Conservation (phyloP, 2,329 filamentous ascomycete species). For the Fulvia fulva region DNA sequence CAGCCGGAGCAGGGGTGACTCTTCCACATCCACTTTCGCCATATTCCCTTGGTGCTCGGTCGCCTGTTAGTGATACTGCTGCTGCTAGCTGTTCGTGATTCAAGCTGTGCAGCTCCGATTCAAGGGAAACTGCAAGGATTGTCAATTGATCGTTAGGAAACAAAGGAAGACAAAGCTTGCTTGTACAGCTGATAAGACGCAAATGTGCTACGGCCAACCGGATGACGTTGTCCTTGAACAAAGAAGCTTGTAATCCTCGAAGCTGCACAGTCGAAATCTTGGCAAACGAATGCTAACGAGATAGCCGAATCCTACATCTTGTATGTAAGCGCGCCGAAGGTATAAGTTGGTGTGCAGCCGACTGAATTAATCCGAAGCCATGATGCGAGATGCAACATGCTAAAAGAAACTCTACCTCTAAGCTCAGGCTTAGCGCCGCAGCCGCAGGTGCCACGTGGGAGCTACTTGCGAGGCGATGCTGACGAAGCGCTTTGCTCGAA, state of each 20-base stretch:
- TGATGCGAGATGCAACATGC: neutral
- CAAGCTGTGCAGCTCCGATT: neutral
- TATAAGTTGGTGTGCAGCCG: neutral
- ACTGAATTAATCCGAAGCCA: neutral
- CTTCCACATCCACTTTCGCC: neutral
- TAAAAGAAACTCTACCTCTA: neutral
- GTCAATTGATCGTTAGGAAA: neutral
- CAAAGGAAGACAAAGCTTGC: conserved; percentile 1
- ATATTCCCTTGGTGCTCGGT: neutral
- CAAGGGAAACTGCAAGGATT: neutral
- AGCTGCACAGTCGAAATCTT: neutral
- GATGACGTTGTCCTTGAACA: neutral
- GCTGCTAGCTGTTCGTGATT: neutral
- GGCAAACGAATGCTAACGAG: neutral
- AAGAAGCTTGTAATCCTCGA: neutral
- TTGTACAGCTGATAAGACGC: neutral
- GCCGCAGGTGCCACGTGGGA: neutral
- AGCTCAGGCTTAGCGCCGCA: neutral
- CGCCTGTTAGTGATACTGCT: neutral
- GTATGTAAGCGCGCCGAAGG: neutral
- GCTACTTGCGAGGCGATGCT: neutral
- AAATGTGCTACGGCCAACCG: neutral
- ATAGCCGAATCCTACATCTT: neutral
- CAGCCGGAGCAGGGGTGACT: conserved; percentile 9
- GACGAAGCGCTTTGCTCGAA: neutral